Evolutionary conservation across 306 rosid genomes (phyloP), one percentile per base, ranked within the genome.

Genomic region (Fragaria ananassa): DNA sequence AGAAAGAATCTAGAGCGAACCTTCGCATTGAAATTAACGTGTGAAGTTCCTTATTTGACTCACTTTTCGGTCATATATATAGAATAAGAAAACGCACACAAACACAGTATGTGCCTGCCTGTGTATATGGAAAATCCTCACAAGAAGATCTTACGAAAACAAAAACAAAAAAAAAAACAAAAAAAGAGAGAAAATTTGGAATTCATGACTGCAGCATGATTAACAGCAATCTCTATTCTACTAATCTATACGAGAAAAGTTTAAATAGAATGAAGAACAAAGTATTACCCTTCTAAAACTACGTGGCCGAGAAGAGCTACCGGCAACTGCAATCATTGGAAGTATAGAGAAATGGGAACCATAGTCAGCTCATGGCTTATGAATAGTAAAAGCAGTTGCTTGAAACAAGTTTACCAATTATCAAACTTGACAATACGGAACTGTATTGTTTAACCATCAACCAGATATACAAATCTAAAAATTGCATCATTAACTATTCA

Each of bases 241-340:
- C 13, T 58, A 58, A 17, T 41, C 25, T 42, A 58, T 57, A 73
- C 10, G 42, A 44, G 68, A 57, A 15, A 53, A 21, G 23, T 8
- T 19, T n/a, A 21, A 18, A 58, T 8, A n/a, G 53, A 10, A 18
- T 12, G 19, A 60, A 9, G 70, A 66, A 29, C 44, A 44, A 49
- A 44, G 10, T 61, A 45, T 70, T 78, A 93, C 97, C 98, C 86
- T 84, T 85, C 47, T 93, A 76, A 93, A 93, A 60, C 89, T 61
- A 72, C 94, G 90, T 46, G 97, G 98, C 68, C 96, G 97, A 21
- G 82, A 45, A 61, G 97, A 87, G 77, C 91, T 88, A 70, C 98
- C 96, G 47, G 98, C 98, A 87, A 86, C 98, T 93, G 91, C 90
- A 86, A 76, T 68, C 34, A 68, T 78, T 70, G n/a, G 75, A 77